These are phyloP conservation scores for Rhodotorula taiwanensis DNA, from an alignment of 768 basidiomycete genomes.

Conservation along the genomic window DNA sequence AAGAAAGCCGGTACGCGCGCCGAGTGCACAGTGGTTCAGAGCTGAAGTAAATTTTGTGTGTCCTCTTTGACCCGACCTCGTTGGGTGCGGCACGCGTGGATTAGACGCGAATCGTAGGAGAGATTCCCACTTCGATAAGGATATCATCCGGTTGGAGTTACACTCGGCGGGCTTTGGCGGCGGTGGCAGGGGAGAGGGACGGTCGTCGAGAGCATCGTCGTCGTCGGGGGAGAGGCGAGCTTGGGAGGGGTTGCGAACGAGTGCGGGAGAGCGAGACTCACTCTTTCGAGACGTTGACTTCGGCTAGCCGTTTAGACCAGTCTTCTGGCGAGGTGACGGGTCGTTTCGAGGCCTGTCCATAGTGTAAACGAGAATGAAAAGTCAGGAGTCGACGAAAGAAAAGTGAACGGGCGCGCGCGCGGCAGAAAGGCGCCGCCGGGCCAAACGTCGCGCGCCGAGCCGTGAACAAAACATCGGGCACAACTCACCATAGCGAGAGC, in stretches of 20 bases:
- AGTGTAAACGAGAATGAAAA: no score
- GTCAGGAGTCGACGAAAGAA: no score
- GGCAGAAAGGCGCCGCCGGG: no score
- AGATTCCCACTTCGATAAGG: constrained; percentile 97
- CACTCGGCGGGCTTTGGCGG: background rate
- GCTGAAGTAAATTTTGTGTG: constrained; percentile 70
- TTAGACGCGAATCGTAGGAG: constrained; percentile 63
- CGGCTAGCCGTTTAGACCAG: constrained; percentile 76
- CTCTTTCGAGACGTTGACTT: constrained; percentile 78
- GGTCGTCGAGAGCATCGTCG: background rate
- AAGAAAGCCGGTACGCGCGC: background rate
- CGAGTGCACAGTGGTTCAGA: constrained; percentile 32
- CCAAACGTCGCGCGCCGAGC: no score
- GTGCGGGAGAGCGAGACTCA: constrained; percentile 53
- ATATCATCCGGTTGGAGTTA: constrained; percentile 46
- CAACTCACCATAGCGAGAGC: no score
- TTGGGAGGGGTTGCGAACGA: background rate
- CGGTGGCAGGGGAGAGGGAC: background rate
- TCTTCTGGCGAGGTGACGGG: constrained; percentile 60
- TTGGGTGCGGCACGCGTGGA: constrained; percentile 51
- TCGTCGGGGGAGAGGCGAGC: no score
- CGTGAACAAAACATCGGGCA: no score
- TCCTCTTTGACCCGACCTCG: constrained; percentile 49
- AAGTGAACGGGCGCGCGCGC: no score
- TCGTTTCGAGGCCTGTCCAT: constrained; percentile 23